phyloP scores from a whole-genome alignment of 2,329 filamentous ascomycete genomes.

The Lachnellula cervina region DNA sequence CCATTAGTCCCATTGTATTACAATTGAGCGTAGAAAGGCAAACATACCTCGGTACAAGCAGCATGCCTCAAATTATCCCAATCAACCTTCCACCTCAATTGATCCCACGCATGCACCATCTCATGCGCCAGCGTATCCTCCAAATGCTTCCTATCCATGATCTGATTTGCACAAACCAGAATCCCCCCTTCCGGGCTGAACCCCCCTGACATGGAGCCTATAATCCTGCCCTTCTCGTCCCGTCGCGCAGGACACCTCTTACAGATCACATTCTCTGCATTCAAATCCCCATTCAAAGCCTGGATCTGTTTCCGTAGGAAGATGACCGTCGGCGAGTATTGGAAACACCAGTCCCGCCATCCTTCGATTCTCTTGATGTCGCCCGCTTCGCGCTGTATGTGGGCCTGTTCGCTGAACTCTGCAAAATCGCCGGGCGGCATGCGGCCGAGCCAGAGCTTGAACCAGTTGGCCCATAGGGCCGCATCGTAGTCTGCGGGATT shows the following conservation, averaged over 20 bases:
- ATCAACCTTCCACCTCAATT: slow-evolving; percentile 86
- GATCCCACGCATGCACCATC: slow-evolving; percentile 97
- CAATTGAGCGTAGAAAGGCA: neutral
- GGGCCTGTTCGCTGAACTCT: slow-evolving; percentile 73
- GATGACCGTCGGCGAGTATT: slow-evolving; percentile 78
- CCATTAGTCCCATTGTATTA: slow-evolving; percentile 14
- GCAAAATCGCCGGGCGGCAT: slow-evolving; percentile 65
- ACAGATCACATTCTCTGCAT: slow-evolving; percentile 73
- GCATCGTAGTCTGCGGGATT: slow-evolving; percentile 56
- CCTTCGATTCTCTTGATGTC: slow-evolving; percentile 81
- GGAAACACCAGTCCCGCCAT: slow-evolving; percentile 76
- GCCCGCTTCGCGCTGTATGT: slow-evolving; percentile 66
- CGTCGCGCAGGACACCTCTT: slow-evolving; percentile 64
- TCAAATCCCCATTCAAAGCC: slow-evolving; percentile 72
- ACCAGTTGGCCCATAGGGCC: slow-evolving; percentile 74
- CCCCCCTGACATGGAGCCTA: slow-evolving; percentile 56
- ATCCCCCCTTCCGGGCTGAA: slow-evolving; percentile 87
- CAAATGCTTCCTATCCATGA: slow-evolving; percentile 72
- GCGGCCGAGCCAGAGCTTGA: slow-evolving; percentile 70
- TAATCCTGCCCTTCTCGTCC: slow-evolving; percentile 39
- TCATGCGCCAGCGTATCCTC: slow-evolving; percentile 96
- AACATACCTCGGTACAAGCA: slow-evolving; percentile 81
- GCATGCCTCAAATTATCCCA: slow-evolving; percentile 79
- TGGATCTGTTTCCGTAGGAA: slow-evolving; percentile 81
- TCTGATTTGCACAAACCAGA: slow-evolving; percentile 85